Evolutionary conservation across 2,329 filamentous ascomycete species (phyloP).

Genomic region (Thielaviopsis populi): DNA sequence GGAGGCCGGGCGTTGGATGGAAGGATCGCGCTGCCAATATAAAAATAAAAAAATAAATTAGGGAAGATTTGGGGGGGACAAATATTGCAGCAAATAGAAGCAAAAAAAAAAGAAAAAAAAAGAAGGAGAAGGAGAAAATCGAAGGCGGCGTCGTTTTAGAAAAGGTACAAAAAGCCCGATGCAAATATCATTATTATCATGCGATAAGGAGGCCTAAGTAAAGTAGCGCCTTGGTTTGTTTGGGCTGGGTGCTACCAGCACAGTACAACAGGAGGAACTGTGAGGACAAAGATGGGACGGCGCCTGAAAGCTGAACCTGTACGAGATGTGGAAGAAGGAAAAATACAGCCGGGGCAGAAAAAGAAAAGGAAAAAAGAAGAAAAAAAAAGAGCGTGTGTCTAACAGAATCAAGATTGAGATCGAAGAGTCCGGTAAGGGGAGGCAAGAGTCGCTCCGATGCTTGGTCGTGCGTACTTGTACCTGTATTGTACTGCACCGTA

Average conservation of each 20-base stretch:
- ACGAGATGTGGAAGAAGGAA: neutral
- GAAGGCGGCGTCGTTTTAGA: neutral
- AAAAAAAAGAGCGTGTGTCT: neutral
- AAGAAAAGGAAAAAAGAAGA: neutral
- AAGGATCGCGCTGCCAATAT: neutral
- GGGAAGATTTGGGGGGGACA: neutral
- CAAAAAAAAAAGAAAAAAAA: neutral
- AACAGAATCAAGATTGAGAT: neutral
- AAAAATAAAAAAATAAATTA: neutral
- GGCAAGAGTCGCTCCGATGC: neutral
- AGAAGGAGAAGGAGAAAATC: neutral
- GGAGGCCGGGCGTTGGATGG: neutral
- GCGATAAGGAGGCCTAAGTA: conserved; percentile 4
- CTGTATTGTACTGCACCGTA: neutral
- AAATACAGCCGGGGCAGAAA: neutral
- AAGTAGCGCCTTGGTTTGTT: neutral
- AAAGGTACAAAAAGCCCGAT: neutral
- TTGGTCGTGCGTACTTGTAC: neutral
- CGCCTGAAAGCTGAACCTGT: conserved; percentile 1
- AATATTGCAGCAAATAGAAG: neutral
- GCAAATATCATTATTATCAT: conserved; percentile 4
- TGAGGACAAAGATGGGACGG: neutral
- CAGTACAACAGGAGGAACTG: neutral
- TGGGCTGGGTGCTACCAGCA: neutral
- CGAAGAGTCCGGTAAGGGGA: neutral